Evolutionary conservation across 148 eudicot species (phyloP).

Genomic region (Rhododendron ovatum): DNA sequence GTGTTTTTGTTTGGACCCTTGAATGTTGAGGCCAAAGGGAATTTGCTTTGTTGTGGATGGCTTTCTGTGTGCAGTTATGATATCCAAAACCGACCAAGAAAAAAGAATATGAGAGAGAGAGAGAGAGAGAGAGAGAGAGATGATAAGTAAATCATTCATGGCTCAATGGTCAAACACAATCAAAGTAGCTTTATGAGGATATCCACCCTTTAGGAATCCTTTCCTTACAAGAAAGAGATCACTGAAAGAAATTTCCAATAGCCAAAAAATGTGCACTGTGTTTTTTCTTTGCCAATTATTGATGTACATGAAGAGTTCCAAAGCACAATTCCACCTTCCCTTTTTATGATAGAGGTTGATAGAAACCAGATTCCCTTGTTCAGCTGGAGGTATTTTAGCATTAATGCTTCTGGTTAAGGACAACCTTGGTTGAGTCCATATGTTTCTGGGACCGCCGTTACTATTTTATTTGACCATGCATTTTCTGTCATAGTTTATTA

Average conservation of each 20-base stretch:
- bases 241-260: neutral
- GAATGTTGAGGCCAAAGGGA: constrained; percentile 13
- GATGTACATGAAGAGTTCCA: neutral
- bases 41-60: constrained; percentile 11
- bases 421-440: neutral
- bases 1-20: constrained; percentile 15
- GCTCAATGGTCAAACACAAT: constrained; percentile 16
- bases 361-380: constrained; percentile 5
- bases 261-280: neutral
- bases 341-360: constrained; percentile 13
- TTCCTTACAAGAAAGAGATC: constrained; percentile 24
- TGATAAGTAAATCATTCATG: neutral
- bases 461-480: neutral
- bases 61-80: constrained; percentile 9
- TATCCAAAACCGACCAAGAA: constrained; percentile 16
- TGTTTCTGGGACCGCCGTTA: neutral
- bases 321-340: neutral
- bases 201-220: constrained; percentile 31
- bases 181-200: constrained; percentile 26
- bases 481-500: neutral
- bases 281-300: neutral
- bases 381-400: neutral
- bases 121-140: neutral
- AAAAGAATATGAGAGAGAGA: neutral
- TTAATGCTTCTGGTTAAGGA: constrained; percentile 10